Base-by-base conservation (phyloP, 306 rosid species). In the Hippophae tibetana region DNA sequence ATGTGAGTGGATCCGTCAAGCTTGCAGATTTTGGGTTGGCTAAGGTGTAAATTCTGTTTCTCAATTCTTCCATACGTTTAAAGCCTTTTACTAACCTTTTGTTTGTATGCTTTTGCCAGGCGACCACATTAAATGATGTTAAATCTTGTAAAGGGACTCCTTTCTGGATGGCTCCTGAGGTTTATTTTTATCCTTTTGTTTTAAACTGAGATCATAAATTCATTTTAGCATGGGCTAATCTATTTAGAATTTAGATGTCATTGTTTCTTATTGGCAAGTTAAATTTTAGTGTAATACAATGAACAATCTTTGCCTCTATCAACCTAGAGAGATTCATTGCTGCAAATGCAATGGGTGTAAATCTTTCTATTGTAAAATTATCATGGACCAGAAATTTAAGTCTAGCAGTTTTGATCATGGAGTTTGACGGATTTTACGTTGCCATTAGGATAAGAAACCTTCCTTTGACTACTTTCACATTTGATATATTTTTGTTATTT, bases 81-180 rank as follows among this genome's bases (percentile, higher is more conserved):
- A 68, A 60, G 48, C 65, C 42, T 56, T 66, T 62, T 69, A 42
- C 74, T 55, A 52, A 71, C 44, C 47, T 54, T 63, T 48, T 44
- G 63, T 46, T 38, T 70, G 64, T 10, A 8, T 67, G n/a, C 48
- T 74, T 50, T 66, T 71, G 56, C 6, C 86, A 92, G 96, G 94
- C 87, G 46, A 82, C 79, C 75, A 82, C 81, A 73, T 26, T 87
- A 66, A 87, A 92, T 57, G 96, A 92, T 57, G 79, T 92, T 60
- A 80, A 78, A 72, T 92, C 96, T 45, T 74, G 79, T 72, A 79
- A 74, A 76, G 98, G 98, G 43, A 87, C 96, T 69, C 82, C 95
- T 67, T 85, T 65, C 72, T 92, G 98, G 98, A 92, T 92, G 98
- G 96, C 98, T 13, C 98, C 96, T 54, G 98, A 92, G 98, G 98